Evolutionary conservation across 768 basidiomycete species (phyloP).

Genomic region (Boletellus sp.): DNA sequence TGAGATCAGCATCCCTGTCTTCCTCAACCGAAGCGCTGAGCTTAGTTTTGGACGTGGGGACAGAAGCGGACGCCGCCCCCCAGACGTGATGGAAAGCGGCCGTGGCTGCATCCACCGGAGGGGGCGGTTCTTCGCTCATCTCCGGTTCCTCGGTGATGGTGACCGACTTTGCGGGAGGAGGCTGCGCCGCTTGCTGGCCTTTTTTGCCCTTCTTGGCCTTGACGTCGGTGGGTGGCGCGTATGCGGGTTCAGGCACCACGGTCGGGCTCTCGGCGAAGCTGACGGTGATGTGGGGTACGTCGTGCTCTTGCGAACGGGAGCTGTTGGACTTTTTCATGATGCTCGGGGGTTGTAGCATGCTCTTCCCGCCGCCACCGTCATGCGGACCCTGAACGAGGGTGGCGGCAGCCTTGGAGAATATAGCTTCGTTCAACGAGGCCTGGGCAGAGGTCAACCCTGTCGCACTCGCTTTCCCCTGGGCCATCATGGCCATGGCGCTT

Average conservation of each 20-base stretch:
- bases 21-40: conserved; percentile 5
- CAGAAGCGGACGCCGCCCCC: conserved; percentile 3
- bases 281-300: conserved; percentile 27
- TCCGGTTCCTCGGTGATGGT: conserved; percentile 16
- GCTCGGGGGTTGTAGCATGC: conserved; percentile 16
- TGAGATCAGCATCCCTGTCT: conserved; percentile 2
- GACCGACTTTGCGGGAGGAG: conserved; percentile 11
- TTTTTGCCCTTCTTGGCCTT: conserved; percentile 29
- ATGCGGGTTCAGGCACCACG: conserved; percentile 8
- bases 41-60: conserved; percentile 5
- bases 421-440: conserved; percentile 22
- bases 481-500: conserved; percentile 20
- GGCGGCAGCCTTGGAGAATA: conserved; percentile 24
- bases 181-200: conserved; percentile 13
- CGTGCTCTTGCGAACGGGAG: conserved; percentile 24
- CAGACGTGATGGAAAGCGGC: conserved; percentile 9
- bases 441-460: conserved; percentile 16
- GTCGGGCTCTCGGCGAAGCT: conserved; percentile 17
- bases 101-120: conserved; percentile 11
- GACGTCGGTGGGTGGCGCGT: neutral
- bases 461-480: conserved; percentile 8
- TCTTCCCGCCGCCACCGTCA: conserved; percentile 2
- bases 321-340: conserved; percentile 28
- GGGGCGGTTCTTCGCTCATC: conserved; percentile 22
- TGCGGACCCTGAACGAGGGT: conserved; percentile 10